Conservation (phyloP, 805 yeast genomes). For the Candida saitoana region DNA sequence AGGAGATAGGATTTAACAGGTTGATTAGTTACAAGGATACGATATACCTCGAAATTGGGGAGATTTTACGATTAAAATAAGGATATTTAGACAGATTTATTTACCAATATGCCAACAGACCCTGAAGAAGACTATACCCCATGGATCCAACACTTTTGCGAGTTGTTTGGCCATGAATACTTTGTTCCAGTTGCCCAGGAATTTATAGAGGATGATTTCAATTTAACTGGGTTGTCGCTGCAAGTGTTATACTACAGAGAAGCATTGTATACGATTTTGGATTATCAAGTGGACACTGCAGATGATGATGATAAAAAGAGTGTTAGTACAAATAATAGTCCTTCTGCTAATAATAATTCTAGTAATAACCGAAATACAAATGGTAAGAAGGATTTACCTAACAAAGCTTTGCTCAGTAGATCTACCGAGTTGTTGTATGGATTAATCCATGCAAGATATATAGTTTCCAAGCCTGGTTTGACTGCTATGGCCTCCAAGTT, state of each 20-base stretch:
- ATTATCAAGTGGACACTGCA: conserved; percentile 59
- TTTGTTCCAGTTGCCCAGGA: conserved; percentile 90
- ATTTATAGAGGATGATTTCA: conserved; percentile 94
- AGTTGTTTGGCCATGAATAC: conserved; percentile 79
- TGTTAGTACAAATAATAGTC: conserved; percentile 5
- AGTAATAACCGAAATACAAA: neutral
- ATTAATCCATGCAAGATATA: conserved; percentile 87
- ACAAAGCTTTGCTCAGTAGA: conserved; percentile 75
- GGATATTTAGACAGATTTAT: neutral
- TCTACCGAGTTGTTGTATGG: conserved; percentile 93
- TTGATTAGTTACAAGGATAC: neutral
- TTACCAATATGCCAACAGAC: conserved; percentile 32
- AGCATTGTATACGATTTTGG: conserved; percentile 86
- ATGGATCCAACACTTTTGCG: conserved; percentile 81
- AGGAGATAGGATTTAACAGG: neutral
- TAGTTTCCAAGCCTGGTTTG: conserved; percentile 83
- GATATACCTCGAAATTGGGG: neutral
- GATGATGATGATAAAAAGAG: conserved; percentile 24
- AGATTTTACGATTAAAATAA: neutral
- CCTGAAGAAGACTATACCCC: conserved; percentile 59
- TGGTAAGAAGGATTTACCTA: conserved; percentile 45
- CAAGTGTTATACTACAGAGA: conserved; percentile 89
- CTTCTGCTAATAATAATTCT: neutral
- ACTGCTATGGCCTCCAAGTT: conserved; percentile 92
- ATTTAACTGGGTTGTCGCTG: conserved; percentile 80